These are phyloP conservation scores for Boletus insuetus DNA, from an alignment of 768 basidiomycete genomes.

Conservation along the genomic window DNA sequence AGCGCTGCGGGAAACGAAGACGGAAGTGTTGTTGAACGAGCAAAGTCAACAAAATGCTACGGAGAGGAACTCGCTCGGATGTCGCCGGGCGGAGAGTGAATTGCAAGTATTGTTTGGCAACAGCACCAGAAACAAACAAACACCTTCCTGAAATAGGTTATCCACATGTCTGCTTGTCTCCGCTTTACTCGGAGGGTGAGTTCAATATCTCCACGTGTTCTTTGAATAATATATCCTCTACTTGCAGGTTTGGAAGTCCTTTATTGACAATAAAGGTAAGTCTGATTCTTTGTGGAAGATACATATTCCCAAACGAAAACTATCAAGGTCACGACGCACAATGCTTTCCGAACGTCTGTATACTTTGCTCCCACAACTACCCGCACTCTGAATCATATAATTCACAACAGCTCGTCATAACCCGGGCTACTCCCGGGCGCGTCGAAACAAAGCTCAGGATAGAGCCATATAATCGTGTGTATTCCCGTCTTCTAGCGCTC, in stretches of 20 bases:
- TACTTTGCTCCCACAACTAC: background rate
- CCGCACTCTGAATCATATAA: background rate
- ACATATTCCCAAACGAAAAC: slow-evolving; percentile 3
- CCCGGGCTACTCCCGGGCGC: slow-evolving; percentile 65
- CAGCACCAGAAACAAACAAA: slow-evolving; percentile 31
- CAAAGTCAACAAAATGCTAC: slow-evolving; percentile 9
- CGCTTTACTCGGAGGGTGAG: slow-evolving; percentile 65
- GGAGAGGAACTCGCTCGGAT: slow-evolving; percentile 11
- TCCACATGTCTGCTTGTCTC: slow-evolving; percentile 61
- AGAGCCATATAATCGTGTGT: slow-evolving; percentile 70
- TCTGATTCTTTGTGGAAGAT: background rate
- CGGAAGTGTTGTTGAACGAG: background rate
- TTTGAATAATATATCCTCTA: slow-evolving; percentile 1
- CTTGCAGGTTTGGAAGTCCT: slow-evolving; percentile 72
- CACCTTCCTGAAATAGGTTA: slow-evolving; percentile 8
- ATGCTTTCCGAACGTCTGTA: slow-evolving; percentile 73
- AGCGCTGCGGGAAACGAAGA: slow-evolving; percentile 2
- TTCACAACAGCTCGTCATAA: slow-evolving; percentile 54
- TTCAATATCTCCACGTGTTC: background rate
- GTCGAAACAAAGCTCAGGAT: slow-evolving; percentile 70
- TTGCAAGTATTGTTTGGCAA: slow-evolving; percentile 26
- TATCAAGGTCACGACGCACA: slow-evolving; percentile 69
- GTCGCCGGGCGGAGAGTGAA: slow-evolving; percentile 25
- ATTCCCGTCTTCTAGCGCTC: background rate
- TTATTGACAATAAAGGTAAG: slow-evolving; percentile 69